These are phyloP conservation scores for Morella rubra DNA, from an alignment of 306 rosid genomes.

Conservation along the genomic window DNA sequence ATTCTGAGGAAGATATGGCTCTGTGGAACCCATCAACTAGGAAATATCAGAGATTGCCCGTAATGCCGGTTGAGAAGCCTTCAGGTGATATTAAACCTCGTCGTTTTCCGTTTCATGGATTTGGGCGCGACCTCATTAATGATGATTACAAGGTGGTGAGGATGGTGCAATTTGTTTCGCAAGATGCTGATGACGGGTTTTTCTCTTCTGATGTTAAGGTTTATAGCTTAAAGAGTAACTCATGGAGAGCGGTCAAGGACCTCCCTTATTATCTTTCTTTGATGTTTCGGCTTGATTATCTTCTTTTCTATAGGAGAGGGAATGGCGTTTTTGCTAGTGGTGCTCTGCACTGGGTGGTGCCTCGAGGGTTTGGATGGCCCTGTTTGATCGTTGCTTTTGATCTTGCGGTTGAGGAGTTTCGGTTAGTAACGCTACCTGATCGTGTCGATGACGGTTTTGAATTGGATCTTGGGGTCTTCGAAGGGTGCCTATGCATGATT, in stretches of 20 bases:
- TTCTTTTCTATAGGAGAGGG: conserved; percentile 41
- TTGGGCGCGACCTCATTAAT: conserved; percentile 42
- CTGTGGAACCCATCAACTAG: conserved; percentile 64
- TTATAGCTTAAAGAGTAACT: conserved; percentile 42
- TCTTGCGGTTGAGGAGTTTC: conserved; percentile 30
- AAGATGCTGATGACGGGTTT: conserved; percentile 23
- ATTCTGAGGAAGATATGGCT: conserved; percentile 75
- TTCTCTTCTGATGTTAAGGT: conserved; percentile 49
- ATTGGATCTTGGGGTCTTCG: conserved; percentile 50
- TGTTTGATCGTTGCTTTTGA: conserved; percentile 51
- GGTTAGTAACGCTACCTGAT: conserved; percentile 2
- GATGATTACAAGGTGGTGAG: conserved; percentile 59
- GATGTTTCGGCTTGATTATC: neutral
- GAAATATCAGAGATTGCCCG: conserved; percentile 47
- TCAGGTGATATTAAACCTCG: conserved; percentile 18
- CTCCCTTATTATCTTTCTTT: conserved; percentile 32
- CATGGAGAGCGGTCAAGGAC: conserved; percentile 44
- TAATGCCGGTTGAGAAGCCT: conserved; percentile 26
- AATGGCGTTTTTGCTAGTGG: conserved; percentile 52
- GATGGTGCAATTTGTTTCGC: conserved; percentile 47
- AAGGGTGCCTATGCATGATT: conserved; percentile 40
- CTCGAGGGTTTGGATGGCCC: conserved; percentile 29
- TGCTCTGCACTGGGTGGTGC: conserved; percentile 70
- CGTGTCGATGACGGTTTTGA: conserved; percentile 56
- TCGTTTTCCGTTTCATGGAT: conserved; percentile 54